Conservation (phyloP, 148 eudicot species). For the Dianthus caryophyllus region DNA sequence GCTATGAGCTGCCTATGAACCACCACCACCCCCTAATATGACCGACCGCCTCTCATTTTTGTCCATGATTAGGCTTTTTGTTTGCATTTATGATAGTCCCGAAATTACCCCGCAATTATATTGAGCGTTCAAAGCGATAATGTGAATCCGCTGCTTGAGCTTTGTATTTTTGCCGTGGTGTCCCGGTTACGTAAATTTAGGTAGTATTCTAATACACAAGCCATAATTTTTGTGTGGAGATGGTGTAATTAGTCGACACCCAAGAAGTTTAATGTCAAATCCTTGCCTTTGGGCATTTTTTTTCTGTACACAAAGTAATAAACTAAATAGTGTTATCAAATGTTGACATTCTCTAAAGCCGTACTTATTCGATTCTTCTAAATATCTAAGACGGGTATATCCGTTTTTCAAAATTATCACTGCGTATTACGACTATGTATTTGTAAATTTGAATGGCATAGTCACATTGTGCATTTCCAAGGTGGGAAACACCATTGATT, state of each 20-base stretch:
- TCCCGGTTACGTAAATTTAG: slow-evolving; percentile 3
- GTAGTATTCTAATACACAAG: background rate
- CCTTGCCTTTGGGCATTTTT: background rate
- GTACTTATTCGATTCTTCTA: too few species aligned
- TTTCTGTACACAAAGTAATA: slow-evolving; percentile 13
- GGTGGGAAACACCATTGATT: background rate
- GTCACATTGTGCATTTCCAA: background rate
- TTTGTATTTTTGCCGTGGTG: slow-evolving; percentile 17
- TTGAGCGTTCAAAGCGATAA: slow-evolving; percentile 3
- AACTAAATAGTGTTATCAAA: too few species aligned
- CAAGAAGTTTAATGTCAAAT: slow-evolving; percentile 4
- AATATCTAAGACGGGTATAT: too few species aligned
- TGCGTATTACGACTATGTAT: too few species aligned
- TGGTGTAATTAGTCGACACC: slow-evolving; percentile 7
- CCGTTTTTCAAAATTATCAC: too few species aligned
- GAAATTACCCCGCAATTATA: slow-evolving; percentile 26
- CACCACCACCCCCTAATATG: background rate
- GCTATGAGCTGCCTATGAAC: slow-evolving; percentile 39
- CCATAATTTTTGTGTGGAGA: slow-evolving; percentile 7
- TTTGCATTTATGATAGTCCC: background rate
- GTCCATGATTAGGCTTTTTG: slow-evolving; percentile 20
- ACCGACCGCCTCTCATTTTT: background rate
- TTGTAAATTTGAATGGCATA: too few species aligned
- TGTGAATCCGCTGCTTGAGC: slow-evolving; percentile 19
- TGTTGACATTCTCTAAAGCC: too few species aligned